Evolutionary conservation across 2,329 filamentous ascomycete genomes (phyloP).

Genomic region (Aspergillus sp.): DNA sequence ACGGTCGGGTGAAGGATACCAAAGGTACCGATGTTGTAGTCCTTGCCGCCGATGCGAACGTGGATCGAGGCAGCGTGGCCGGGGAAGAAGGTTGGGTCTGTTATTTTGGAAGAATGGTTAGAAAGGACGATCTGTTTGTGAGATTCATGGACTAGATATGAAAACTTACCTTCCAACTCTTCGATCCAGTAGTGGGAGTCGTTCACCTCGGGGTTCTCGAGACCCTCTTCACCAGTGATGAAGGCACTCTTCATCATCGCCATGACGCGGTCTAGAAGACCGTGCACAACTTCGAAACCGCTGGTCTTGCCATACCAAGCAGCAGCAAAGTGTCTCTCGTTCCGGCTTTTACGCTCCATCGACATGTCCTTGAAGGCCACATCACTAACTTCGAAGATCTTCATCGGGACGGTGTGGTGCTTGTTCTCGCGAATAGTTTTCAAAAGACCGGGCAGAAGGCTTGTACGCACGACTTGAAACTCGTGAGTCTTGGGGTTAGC

Average conservation of each 20-base stretch:
- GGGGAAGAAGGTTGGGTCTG: conserved; percentile 83
- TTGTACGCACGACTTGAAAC: conserved; percentile 90
- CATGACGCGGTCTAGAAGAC: conserved; percentile 86
- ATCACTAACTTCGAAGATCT: conserved; percentile 88
- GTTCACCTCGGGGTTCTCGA: conserved; percentile 58
- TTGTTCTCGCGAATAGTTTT: conserved; percentile 96
- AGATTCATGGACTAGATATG: neutral
- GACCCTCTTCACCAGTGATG: conserved; percentile 70
- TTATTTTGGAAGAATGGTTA: neutral
- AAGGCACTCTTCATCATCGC: conserved; percentile 86
- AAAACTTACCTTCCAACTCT: conserved; percentile 70
- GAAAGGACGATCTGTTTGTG: neutral
- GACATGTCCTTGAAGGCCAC: conserved; percentile 85
- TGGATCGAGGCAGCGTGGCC: conserved; percentile 86
- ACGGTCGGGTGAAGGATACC: conserved; percentile 93
- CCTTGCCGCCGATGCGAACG: conserved; percentile 71
- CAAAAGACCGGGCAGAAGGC: conserved; percentile 78
- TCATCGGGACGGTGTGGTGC: conserved; percentile 81
- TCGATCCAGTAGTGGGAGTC: conserved; percentile 88
- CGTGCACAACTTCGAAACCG: conserved; percentile 95
- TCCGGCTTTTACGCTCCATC: conserved; percentile 81
- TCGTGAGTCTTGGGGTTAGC: conserved; percentile 92
- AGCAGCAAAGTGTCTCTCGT: conserved; percentile 94
- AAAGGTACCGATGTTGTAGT: conserved; percentile 79
- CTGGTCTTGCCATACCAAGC: conserved; percentile 92